Percentiles rank a stretch among this genome's conserved stretches.
Conservation (phyloP, 1,284 basidiomycete genomes). For the Sparassis latifolia region DNA sequence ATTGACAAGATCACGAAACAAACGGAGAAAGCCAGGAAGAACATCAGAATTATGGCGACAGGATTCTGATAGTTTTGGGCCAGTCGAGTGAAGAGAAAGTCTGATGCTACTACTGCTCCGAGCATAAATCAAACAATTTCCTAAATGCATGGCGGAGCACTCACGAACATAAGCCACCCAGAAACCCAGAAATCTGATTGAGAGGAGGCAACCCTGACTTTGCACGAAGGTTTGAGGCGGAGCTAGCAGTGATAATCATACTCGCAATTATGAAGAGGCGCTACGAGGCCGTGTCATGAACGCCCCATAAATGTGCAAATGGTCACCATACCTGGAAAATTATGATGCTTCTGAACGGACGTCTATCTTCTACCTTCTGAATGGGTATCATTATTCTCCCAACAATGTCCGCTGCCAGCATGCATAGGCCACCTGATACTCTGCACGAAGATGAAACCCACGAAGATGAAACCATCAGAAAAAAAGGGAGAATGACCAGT, state of each 20-base stretch:
- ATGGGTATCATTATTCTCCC: conserved; percentile 4
- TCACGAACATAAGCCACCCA: conserved; percentile 69
- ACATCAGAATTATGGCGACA: conserved; percentile 44
- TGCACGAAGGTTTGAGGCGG: conserved; percentile 52
- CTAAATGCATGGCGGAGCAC: too few species aligned
- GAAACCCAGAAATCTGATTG: conserved; percentile 56
- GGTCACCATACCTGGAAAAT: conserved; percentile 1
- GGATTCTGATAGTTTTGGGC: conserved; percentile 29
- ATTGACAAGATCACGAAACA: conserved; percentile 80
- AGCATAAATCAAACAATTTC: too few species aligned
- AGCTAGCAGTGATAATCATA: conserved; percentile 49
- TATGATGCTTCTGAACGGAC: conserved; percentile 16
- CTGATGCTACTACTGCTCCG: too few species aligned
- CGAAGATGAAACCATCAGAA: too few species aligned
- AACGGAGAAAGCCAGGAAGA: conserved; percentile 70
- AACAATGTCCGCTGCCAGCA: conserved; percentile 16
- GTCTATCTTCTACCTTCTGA: too few species aligned
- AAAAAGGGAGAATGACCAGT: not conserved
- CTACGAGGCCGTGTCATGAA: too few species aligned
- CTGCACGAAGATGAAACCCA: too few species aligned
- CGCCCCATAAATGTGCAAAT: too few species aligned
- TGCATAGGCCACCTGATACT: conserved; percentile 20
- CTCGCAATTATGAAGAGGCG: conserved; percentile 38
- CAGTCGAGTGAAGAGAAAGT: conserved; percentile 40
- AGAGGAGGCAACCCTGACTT: conserved; percentile 62